phyloP scores from a whole-genome alignment of 2,329 filamentous ascomycete species.

The Pseudopyricularia javanii region DNA sequence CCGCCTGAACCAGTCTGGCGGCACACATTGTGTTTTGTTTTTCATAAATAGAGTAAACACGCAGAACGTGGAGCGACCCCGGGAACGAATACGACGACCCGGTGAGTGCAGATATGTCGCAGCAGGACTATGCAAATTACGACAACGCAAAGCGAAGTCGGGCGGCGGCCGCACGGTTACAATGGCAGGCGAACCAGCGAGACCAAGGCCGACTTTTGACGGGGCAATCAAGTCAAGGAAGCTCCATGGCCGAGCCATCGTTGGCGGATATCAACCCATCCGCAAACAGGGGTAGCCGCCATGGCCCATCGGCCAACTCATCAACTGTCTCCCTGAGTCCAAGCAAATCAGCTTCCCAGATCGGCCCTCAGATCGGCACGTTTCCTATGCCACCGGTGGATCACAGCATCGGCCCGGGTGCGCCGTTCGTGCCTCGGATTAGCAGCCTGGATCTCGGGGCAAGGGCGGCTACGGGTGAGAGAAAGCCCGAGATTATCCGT shows the following conservation, averaged over 20 bases:
- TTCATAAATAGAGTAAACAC: no score
- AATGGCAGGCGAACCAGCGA: background rate
- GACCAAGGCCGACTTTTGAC: background rate
- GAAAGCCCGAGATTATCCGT: conserved; percentile 12
- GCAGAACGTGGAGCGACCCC: no score
- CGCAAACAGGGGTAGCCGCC: conserved; percentile 10
- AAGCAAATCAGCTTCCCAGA: no score
- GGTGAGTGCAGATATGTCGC: background rate
- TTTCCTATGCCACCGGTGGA: background rate
- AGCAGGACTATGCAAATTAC: background rate
- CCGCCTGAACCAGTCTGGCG: background rate
- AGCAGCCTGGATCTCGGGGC: background rate
- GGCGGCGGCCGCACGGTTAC: background rate
- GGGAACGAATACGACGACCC: background rate
- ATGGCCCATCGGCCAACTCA: background rate
- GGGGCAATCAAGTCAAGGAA: background rate
- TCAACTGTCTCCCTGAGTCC: no score
- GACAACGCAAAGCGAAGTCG: background rate
- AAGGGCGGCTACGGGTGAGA: conserved; percentile 2
- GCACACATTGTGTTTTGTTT: no score
- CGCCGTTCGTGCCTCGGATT: background rate
- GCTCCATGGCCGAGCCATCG: conserved; percentile 6
- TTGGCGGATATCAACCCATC: conserved; percentile 10
- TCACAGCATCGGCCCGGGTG: background rate
- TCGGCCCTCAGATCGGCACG: background rate